Evolutionary conservation across 2,329 filamentous ascomycete species (phyloP).

Genomic region (Rutstroemia sp.): DNA sequence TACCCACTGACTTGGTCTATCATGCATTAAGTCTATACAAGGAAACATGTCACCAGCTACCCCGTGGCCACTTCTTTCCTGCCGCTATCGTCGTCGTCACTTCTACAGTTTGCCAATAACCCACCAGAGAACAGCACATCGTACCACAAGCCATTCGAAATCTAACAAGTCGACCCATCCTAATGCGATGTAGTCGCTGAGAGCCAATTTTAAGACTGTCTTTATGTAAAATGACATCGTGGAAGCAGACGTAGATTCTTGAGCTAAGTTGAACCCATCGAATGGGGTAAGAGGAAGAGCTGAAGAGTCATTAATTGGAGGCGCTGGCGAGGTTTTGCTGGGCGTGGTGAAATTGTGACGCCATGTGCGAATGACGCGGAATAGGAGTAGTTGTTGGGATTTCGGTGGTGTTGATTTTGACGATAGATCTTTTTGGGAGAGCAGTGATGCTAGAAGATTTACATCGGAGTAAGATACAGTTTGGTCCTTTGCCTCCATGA

Average conservation of each 20-base stretch:
- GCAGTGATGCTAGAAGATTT: not conserved
- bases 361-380: not conserved
- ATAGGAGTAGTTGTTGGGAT: not conserved
- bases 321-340: not conserved
- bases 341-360: not conserved
- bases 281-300: not conserved
- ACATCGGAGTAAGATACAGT: not conserved
- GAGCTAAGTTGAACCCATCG: not conserved
- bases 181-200: constrained; percentile 2
- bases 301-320: not conserved
- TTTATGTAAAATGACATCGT: not conserved
- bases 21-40: no score
- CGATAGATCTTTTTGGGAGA: not conserved
- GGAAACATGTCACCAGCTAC: no score
- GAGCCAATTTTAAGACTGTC: not conserved
- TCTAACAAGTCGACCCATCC: constrained; percentile 4
- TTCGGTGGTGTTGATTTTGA: not conserved
- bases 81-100: no score
- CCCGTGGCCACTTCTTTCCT: no score
- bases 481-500: not conserved
- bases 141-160: not conserved
- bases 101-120: not conserved
- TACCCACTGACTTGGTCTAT: no score
- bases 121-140: not conserved
- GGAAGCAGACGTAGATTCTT: not conserved